Evolutionary conservation across 371 early-diverging fungal genomes (phyloP), one percentile per base, ranked within the genome.

Genomic region (Blakeslea trispora): DNA sequence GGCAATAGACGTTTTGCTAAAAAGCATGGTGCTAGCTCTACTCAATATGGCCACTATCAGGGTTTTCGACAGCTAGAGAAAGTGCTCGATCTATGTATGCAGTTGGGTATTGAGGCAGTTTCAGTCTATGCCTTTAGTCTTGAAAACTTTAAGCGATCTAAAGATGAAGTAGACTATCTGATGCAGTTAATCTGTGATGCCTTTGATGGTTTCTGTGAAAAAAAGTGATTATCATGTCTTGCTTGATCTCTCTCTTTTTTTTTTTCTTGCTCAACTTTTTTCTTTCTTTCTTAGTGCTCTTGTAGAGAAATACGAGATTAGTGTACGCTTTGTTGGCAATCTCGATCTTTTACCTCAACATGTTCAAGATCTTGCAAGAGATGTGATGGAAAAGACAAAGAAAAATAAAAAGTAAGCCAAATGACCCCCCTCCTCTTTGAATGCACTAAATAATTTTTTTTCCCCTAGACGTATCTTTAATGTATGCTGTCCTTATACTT

Each of bases 51-150:
- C 14, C 98, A 98, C 68, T 75, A 84, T 32, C 81, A 82, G 44
- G 99, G 98, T 13, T 96, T 90, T 65, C 72, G 81, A 22, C 82
- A 82, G 56, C 72, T 95, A 23, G 84, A 90, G 72, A 72, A 88
- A 72, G 82, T 89, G 78, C 75, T 98, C 5, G 90, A 94, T 43
- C 82, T 92, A 65, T 95, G 95, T 58, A 83, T 95, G 74, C 72
- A 87, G 19, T 76, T 97, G 32, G 95, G 96, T 4, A 74, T 99
- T 40, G 78, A 86, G 61, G 87, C 86, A 10, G 95, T 99, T 15
- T 94, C 96, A n/a, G 93, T 97, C 11, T 99, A 91, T 79, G 99
- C 98, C 8, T 99, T 99, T 75, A 92, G 93, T 63, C 91, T 97
- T 42, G 98, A 98, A 53, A 99, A 99, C 79, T 99, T 98, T 65